Evolutionary conservation across 1,284 basidiomycete genomes (phyloP).

Genomic region (Paramarasmius palmivorus): DNA sequence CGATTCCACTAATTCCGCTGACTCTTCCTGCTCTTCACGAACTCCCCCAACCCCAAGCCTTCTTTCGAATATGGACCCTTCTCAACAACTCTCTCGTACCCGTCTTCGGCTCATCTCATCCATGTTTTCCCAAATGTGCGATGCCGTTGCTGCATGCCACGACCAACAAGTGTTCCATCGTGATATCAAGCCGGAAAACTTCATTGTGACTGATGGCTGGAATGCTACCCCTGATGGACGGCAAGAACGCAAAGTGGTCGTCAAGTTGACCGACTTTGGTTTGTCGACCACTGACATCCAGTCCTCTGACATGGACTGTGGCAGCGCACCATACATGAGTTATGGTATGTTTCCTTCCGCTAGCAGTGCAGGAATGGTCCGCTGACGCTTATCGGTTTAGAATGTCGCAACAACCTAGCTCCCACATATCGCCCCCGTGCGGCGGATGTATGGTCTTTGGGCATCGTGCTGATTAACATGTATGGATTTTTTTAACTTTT

Average conservation of each 20-base stretch:
- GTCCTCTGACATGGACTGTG: conserved; percentile 97
- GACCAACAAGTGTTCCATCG: conserved; percentile 91
- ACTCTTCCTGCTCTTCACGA: conserved; percentile 53
- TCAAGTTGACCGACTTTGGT: conserved; percentile 98
- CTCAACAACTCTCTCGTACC: conserved; percentile 81
- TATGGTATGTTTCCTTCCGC: conserved; percentile 62
- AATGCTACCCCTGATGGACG: conserved; percentile 50
- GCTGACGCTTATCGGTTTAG: conserved; percentile 39
- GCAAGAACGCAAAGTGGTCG: conserved; percentile 74
- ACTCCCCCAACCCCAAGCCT: conserved; percentile 95
- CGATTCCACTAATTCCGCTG: conserved; percentile 39
- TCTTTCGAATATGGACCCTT: conserved; percentile 84
- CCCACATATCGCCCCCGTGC: conserved; percentile 92
- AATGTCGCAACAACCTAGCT: conserved; percentile 96
- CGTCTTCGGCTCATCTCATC: conserved; percentile 90
- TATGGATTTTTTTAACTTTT: conserved; percentile 35
- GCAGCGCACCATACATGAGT: conserved; percentile 98
- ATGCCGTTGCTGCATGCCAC: conserved; percentile 96
- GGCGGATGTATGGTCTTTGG: conserved; percentile 98
- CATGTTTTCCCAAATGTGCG: conserved; percentile 99
- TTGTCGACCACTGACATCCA: conserved; percentile 87
- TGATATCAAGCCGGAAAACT: conserved; percentile 98
- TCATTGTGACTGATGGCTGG: conserved; percentile 87
- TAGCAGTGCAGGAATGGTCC: conserved; percentile 10
- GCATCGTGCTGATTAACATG: conserved; percentile 98